These are phyloP conservation scores for Citrullus amarus DNA, from an alignment of 306 rosid genomes.

Conservation along the genomic window DNA sequence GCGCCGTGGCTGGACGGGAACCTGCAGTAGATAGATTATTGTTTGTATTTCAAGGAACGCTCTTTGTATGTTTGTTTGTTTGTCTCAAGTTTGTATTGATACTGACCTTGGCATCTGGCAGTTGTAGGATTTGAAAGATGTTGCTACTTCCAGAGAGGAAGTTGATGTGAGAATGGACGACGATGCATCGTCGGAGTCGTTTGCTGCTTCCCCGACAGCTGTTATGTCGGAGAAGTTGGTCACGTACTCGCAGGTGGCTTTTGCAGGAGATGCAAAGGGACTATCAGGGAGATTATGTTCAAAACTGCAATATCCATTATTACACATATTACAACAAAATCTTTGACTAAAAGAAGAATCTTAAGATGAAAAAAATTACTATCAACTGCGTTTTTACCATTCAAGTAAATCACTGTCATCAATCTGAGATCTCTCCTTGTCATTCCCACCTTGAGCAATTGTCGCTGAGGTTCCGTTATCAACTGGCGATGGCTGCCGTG, in stretches of 20 bases:
- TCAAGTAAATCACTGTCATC: conserved; percentile 52
- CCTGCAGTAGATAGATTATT: conserved; percentile 21
- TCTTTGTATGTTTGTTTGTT: not conserved
- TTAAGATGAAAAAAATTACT: not conserved
- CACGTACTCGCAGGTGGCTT: conserved; percentile 40
- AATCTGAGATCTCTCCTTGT: conserved; percentile 36
- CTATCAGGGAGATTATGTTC: conserved; percentile 96
- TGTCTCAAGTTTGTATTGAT: too few species aligned
- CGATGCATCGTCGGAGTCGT: conserved; percentile 20
- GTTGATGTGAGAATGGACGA: conserved; percentile 32
- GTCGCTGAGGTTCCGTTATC: conserved; percentile 13
- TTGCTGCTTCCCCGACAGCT: conserved; percentile 27
- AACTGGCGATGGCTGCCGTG: conserved; percentile 8
- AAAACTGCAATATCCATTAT: conserved; percentile 40
- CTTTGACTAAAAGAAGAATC: not conserved
- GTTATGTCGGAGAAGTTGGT: conserved; percentile 23
- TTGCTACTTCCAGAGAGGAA: conserved; percentile 62
- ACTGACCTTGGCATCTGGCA: conserved; percentile 86
- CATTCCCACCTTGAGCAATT: conserved; percentile 22
- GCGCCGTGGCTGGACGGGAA: conserved; percentile 76
- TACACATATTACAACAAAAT: not conserved
- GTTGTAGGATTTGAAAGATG: conserved; percentile 65
- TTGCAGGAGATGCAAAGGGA: conserved; percentile 93
- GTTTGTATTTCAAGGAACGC: not conserved
- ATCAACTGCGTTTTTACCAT: conserved; percentile 31